Evolutionary conservation across 495 filamentous ascomycete genomes (phyloP).

Genomic region (Podospora tetraspora): DNA sequence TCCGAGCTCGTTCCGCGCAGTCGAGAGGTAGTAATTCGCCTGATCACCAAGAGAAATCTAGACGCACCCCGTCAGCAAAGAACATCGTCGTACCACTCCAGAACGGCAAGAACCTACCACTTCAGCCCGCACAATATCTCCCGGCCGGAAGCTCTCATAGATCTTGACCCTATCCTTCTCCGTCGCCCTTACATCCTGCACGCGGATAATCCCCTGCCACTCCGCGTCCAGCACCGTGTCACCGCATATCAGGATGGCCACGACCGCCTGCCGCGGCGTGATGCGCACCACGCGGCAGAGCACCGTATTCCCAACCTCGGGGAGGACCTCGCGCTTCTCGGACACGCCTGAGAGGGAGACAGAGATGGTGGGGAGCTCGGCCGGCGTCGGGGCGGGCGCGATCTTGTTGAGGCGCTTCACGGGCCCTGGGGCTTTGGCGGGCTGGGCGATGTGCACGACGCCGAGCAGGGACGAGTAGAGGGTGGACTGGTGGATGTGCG

Average conservation of each 20-base stretch:
- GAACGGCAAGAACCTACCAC: slow-evolving; percentile 55
- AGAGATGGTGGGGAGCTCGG: slow-evolving; percentile 37
- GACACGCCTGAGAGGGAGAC: slow-evolving; percentile 32
- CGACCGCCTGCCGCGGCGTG: slow-evolving; percentile 71
- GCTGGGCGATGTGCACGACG: slow-evolving; percentile 47
- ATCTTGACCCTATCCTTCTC: slow-evolving; percentile 94
- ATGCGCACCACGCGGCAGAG: slow-evolving; percentile 82
- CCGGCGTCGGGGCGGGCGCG: slow-evolving; percentile 28
- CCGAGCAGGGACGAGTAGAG: slow-evolving; percentile 71
- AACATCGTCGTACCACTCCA: neutral
- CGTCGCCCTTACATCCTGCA: slow-evolving; percentile 87
- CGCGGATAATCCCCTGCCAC: slow-evolving; percentile 59
- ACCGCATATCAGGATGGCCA: slow-evolving; percentile 74
- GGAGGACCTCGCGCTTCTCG: slow-evolving; percentile 64
- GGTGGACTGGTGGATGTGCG: slow-evolving; percentile 65
- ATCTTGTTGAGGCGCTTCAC: slow-evolving; percentile 54
- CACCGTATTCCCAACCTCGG: slow-evolving; percentile 71
- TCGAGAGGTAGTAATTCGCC: slow-evolving; percentile 86
- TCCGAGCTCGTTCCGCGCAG: slow-evolving; percentile 82
- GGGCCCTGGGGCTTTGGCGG: slow-evolving; percentile 48
- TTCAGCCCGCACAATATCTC: slow-evolving; percentile 84
- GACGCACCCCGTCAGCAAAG: slow-evolving; percentile 6
- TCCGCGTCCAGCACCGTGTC: slow-evolving; percentile 57
- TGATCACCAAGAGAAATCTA: slow-evolving; percentile 89
- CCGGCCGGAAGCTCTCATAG: slow-evolving; percentile 84